Base-by-base conservation (phyloP, 2,329 filamentous ascomycete genomes). In the Cladophialophora chaetospira region DNA sequence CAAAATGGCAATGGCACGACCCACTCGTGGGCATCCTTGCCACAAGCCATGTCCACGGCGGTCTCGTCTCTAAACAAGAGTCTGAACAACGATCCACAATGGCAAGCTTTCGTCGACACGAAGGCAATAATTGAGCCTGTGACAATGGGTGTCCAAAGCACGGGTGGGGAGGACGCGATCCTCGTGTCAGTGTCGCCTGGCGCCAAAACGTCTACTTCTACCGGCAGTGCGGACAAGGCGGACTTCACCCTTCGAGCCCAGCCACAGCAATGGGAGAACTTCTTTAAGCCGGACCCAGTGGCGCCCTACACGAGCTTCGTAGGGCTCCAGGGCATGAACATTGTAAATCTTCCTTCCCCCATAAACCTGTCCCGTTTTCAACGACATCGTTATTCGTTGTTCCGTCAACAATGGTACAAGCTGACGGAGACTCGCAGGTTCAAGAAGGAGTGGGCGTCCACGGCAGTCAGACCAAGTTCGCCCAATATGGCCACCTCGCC, bases 401-500 rank as follows among this genome's bases (percentile, higher is more conserved):
- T n/a, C n/a, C n/a, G n/a, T n/a, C n/a, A n/a, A n/a, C n/a, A n/a
- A n/a, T n/a, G n/a, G n/a, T n/a, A n/a, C n/a, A n/a, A n/a, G n/a
- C n/a, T n/a, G n/a, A n/a, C n/a, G n/a, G n/a, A n/a, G n/a, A n/a
- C n/a, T n/a, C n/a, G n/a, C n/a, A n/a, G n/a, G n/a, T 40, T 19
- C 77, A 81, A 57, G 68, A 77, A 51, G 77, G 77, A 17, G 76
- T 78, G 36, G 71, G 75, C 21, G 71, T 80, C 5, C 64, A 72
- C n/a, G 78, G 78, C 21, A 72, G 79, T 56, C 70, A 79, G 59
- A 71, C 68, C 11, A 71, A 72, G 13, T 79, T 77, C 71, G 5
- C 73, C 71, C 28, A 77, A 72, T 73, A 73, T 74, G 1, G 76
- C 76, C 63, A 74, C 77, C 58, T 80, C 71, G 77, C 70, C 73